Conservation (phyloP, 148 eudicot species). For the Chenopodium formosanum region DNA sequence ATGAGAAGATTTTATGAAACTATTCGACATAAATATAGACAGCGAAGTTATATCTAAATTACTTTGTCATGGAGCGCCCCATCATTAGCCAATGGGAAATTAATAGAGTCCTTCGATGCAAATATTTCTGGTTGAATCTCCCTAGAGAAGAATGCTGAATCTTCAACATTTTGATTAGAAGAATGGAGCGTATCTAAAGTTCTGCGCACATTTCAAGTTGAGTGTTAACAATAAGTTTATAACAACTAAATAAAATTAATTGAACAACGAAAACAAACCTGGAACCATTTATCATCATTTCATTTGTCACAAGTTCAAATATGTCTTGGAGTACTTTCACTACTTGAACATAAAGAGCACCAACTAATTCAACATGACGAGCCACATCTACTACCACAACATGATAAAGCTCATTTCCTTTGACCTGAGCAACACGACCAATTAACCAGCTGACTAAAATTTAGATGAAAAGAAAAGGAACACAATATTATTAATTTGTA, state of each 20-base stretch:
- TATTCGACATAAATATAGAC: conserved; percentile 1
- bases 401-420: conserved; percentile 59
- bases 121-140: conserved; percentile 60
- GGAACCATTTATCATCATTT: conserved; percentile 79
- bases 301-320: conserved; percentile 77
- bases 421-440: conserved; percentile 43
- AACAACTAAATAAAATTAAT: conserved; percentile 11
- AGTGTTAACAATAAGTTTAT: not conserved
- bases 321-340: conserved; percentile 90
- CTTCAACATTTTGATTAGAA: conserved; percentile 39
- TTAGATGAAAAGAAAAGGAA: not conserved
- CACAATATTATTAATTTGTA: not conserved
- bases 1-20: not conserved
- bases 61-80: conserved; percentile 68
- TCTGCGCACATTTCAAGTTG: conserved; percentile 45
- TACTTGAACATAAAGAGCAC: conserved; percentile 30
- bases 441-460: conserved; percentile 14
- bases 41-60: conserved; percentile 4
- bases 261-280: conserved; percentile 46
- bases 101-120: conserved; percentile 74
- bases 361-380: not conserved
- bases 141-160: conserved; percentile 37
- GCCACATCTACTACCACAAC: not conserved
- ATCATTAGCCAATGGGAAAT: conserved; percentile 68
- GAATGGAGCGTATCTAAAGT: conserved; percentile 57